Percentiles rank a stretch among this genome's conserved stretches.
These are phyloP conservation scores for Cyclotella cryptica DNA, from an alignment of 108 stramenopile genomes.

Conservation along the genomic window DNA sequence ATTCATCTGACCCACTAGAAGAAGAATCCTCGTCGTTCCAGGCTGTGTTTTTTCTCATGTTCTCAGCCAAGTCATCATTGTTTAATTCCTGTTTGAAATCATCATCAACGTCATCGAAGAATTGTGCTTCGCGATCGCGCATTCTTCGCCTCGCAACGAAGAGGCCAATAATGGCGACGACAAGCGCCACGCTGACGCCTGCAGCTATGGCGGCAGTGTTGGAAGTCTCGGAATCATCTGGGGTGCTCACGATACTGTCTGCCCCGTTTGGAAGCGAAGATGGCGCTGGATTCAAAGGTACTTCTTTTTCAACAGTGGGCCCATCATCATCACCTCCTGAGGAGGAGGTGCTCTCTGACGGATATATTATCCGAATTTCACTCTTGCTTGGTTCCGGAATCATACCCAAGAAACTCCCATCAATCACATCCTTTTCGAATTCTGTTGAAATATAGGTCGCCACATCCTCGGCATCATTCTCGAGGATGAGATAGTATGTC, in stretches of 20 bases:
- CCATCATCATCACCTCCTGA: neutral
- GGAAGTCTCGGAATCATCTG: neutral
- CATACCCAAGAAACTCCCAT: conserved; percentile 12
- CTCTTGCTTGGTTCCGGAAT: conserved; percentile 21
- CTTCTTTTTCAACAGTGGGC: neutral
- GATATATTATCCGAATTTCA: conserved; percentile 18
- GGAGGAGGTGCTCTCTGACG: neutral
- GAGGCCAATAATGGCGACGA: conserved; percentile 17
- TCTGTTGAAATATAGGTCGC: neutral
- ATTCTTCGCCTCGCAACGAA: conserved; percentile 19
- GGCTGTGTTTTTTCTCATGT: neutral
- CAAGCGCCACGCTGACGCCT: conserved; percentile 15
- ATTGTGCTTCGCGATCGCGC: neutral
- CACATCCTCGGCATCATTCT: conserved; percentile 1
- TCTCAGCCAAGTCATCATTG: conserved; percentile 6
- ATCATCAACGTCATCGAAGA: neutral
- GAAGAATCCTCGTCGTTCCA: conserved; percentile 9
- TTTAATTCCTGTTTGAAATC: neutral
- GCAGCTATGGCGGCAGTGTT: conserved; percentile 26
- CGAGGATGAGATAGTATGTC: conserved; percentile 7
- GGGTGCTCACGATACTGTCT: neutral
- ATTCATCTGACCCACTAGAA: neutral
- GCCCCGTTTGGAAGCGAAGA: neutral
- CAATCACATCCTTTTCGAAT: conserved; percentile 18
- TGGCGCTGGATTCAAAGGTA: neutral